Evolutionary conservation across 768 basidiomycete species (phyloP), one percentile per base, ranked within the genome.

Genomic region (Panaeolus papilionaceus): DNA sequence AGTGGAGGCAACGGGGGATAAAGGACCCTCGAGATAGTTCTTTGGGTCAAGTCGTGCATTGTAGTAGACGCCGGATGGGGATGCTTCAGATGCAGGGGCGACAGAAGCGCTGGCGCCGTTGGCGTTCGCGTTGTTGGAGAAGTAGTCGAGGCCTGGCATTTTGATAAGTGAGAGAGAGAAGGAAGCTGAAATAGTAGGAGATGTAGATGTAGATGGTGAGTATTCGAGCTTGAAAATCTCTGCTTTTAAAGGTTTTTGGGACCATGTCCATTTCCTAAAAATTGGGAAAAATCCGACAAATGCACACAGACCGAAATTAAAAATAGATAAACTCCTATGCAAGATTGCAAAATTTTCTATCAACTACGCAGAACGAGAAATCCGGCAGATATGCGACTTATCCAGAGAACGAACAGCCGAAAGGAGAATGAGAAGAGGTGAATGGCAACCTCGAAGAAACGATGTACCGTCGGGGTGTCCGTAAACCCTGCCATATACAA

Each of bases 31-130:
- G 51, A 91, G 78, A 76, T 83, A 92, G 77, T 92, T 90, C 74
- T 84, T 83, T 42, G 90, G 88, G 76, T 91, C 89, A n/a, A 92
- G 77, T 40, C 89, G 89, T 47, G 90, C 66, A 75, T 92, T 92
- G 76, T 88, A 87, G 77, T 91, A 92, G 37, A 69, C 66, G 45
- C 64, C 65, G 10, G 68, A 47, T 38, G 40, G 45, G 6, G 64
- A 58, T 11, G 58, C 51, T 62, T 66, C 63, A 62, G 68, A 38
- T 20, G 62, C 61, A n/a, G 69, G 49, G 44, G 66, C 54, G 39
- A 49, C 37, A 33, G 49, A 61, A 23, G 67, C 70, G 62, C 66
- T 62, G 61, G 62, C n/a, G n/a, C 40, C 61, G 47, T 49, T 61
- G 65, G 62, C 39, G 44, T 40, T 45, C n/a, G 23, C 23, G 62